Evolutionary conservation across 2,329 filamentous ascomycete genomes (phyloP), one percentile per base, ranked within the genome.

Genomic region (Colletotrichum tabaci): DNA sequence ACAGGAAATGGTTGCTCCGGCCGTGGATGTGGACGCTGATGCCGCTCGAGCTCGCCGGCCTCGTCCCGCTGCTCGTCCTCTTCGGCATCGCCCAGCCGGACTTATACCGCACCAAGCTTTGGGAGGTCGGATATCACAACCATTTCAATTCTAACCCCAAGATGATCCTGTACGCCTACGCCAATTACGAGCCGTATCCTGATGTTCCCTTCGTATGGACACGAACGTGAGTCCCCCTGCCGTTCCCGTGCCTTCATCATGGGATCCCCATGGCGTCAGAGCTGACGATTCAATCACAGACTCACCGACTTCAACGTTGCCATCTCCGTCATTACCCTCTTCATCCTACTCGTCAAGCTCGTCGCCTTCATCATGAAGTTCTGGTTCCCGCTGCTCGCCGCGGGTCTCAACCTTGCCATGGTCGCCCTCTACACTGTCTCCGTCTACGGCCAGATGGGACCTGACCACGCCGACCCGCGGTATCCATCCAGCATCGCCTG

Each of bases 241-340:
- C 30, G 44, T 42, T 18, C 61, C 9, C 53, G 21, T 56, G 53
- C 21, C 7, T 50, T 44, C 30, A 47, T 13, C 1, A 61, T 21
- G 30, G 9, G 26, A 47, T 18, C n/a, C 12, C 30, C 10, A n/a
- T 30, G n/a, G 16, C 30, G 18, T 26, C 15, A 61, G 23, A 64
- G n/a, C 55, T 71, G 21, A 74, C 60, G 18, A 52, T 44, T 47
- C 58, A 26, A 44, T 2, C n/a, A 40, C 77, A 95, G 93, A 67
- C 85, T 94, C 73, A 94, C 93, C 58, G 86, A 92, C 75, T 94
- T 89, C 83, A 94, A 95, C 77, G 89, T 95, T 75, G 91, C 92
- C 78, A 92, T 95, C 75, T 92, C 92, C 47, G 88, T 96, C 74
- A 85, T 94, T 65, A 91, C 90, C 69, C 91, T 93, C 80, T 96